phyloP scores from a whole-genome alignment of 306 rosid species.

The Herpetospermum pedunculosum region DNA sequence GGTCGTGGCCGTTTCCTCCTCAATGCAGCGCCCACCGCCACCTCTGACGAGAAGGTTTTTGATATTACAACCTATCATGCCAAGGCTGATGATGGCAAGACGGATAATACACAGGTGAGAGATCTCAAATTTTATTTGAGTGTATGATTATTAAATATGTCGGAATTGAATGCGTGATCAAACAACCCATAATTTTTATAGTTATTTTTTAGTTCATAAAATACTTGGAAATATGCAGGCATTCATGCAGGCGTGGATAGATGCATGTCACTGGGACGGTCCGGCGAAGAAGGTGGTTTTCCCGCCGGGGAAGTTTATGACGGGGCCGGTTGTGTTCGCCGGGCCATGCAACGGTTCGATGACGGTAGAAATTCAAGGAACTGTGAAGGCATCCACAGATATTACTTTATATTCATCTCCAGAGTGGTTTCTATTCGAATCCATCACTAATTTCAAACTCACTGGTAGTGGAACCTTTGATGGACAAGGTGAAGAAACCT shows the following conservation, averaged over 20 bases:
- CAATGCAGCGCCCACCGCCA: not conserved
- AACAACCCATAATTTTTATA: too few relatives aligned
- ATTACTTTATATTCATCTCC: slow-evolving; percentile 22
- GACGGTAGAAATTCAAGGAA: slow-evolving; percentile 36
- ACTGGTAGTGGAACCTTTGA: slow-evolving; percentile 50
- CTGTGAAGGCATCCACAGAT: slow-evolving; percentile 33
- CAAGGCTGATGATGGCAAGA: not conserved
- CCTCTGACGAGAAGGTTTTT: not conserved
- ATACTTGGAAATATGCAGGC: slow-evolving; percentile 42
- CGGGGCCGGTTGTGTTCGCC: slow-evolving; percentile 36
- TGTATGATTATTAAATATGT: too few relatives aligned
- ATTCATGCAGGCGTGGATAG: slow-evolving; percentile 51
- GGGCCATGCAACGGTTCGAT: slow-evolving; percentile 64
- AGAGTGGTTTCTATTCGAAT: slow-evolving; percentile 44
- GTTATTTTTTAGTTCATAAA: too few relatives aligned
- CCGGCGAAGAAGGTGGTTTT: slow-evolving; percentile 38
- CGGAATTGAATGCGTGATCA: too few relatives aligned
- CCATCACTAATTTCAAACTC: slow-evolving; percentile 23
- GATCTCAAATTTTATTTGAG: too few relatives aligned
- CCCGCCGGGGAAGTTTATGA: slow-evolving; percentile 37
- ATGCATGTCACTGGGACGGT: slow-evolving; percentile 41
- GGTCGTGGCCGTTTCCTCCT: not conserved
- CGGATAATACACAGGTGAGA: not conserved
- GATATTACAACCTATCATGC: slow-evolving; percentile 2
- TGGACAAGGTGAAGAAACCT: slow-evolving; percentile 46